A percentile compares a stretch with the other conserved stretches of the same genome.
Evolutionary conservation across 1,284 basidiomycete species (phyloP).

Genomic region (Tetrapyrgos nigripes): DNA sequence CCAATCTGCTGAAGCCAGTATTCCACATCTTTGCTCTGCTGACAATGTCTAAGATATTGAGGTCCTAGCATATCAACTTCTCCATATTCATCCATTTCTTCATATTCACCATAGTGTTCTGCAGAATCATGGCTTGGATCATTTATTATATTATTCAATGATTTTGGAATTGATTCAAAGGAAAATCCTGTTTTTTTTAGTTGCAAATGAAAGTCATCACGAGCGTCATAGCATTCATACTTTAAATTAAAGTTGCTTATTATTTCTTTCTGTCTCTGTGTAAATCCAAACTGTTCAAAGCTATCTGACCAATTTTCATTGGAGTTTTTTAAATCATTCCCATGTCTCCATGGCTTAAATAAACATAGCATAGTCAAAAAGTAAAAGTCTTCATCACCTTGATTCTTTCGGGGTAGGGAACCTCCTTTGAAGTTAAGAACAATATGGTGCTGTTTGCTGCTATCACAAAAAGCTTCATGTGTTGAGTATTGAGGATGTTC

Average conservation of each 20-base stretch:
- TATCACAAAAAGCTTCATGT: too few relatives aligned
- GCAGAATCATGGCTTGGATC: too few relatives aligned
- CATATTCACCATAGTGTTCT: background rate
- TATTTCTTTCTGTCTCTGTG: conserved; percentile 1
- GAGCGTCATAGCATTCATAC: conserved; percentile 34
- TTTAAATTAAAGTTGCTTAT: conserved; percentile 29
- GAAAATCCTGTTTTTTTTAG: conserved; percentile 8
- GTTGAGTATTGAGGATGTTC: too few relatives aligned
- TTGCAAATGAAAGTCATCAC: conserved; percentile 25
- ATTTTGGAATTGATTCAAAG: background rate
- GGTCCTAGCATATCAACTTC: background rate
- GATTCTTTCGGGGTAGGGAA: too few relatives aligned
- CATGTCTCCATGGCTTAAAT: conserved; percentile 29
- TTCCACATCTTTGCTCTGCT: background rate
- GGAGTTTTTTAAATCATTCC: conserved; percentile 13
- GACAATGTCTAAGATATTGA: background rate
- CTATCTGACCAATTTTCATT: conserved; percentile 21
- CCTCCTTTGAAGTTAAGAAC: too few relatives aligned
- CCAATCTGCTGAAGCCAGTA: too few relatives aligned
- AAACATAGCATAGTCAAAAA: conserved; percentile 32
- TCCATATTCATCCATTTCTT: background rate
- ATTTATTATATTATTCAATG: background rate
- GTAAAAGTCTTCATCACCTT: background rate
- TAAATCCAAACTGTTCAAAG: conserved; percentile 18
- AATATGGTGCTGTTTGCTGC: too few relatives aligned